Evolutionary conservation across 352 stramenopile genomes (phyloP).

Genomic region (Aphanomyces cochlioides): DNA sequence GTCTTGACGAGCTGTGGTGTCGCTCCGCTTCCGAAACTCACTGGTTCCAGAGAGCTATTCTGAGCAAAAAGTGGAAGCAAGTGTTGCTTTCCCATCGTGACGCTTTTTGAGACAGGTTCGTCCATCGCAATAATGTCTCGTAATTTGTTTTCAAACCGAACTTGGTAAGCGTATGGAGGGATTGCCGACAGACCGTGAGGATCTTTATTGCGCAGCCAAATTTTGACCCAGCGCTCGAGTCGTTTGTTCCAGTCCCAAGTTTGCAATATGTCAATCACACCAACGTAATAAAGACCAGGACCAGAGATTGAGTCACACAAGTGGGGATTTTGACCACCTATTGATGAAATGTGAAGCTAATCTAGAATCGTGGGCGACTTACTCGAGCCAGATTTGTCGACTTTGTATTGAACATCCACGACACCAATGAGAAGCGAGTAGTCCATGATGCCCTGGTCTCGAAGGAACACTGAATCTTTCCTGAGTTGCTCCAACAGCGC

Average conservation of each 20-base stretch:
- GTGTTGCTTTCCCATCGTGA: not conserved
- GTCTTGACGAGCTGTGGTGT: constrained; percentile 3
- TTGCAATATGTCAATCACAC: constrained; percentile 89
- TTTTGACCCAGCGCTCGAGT: constrained; percentile 81
- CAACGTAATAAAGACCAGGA: constrained; percentile 85
- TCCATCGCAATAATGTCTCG: constrained; percentile 46
- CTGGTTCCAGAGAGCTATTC: not conserved
- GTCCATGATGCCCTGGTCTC: constrained; percentile 83
- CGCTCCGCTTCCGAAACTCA: not conserved
- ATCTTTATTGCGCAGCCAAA: constrained; percentile 62
- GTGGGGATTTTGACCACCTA: constrained; percentile 32
- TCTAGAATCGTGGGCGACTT: too few relatives aligned
- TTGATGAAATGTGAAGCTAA: not conserved
- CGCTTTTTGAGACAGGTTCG: not conserved
- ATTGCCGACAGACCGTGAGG: constrained; percentile 79
- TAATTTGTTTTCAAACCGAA: constrained; percentile 77
- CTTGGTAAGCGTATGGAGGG: constrained; percentile 66
- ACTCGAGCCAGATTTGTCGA: constrained; percentile 43
- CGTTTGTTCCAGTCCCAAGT: constrained; percentile 82
- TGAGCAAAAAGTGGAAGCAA: not conserved
- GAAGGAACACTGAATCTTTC: constrained; percentile 74
- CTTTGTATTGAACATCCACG: constrained; percentile 76
- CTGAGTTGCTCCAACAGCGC: constrained; percentile 62
- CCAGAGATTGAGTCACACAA: constrained; percentile 77
- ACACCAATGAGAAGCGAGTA: constrained; percentile 87